These are phyloP conservation scores for Cutaneotrichosporon curvatum DNA, from an alignment of 1,284 basidiomycete species.

Conservation along the genomic window DNA sequence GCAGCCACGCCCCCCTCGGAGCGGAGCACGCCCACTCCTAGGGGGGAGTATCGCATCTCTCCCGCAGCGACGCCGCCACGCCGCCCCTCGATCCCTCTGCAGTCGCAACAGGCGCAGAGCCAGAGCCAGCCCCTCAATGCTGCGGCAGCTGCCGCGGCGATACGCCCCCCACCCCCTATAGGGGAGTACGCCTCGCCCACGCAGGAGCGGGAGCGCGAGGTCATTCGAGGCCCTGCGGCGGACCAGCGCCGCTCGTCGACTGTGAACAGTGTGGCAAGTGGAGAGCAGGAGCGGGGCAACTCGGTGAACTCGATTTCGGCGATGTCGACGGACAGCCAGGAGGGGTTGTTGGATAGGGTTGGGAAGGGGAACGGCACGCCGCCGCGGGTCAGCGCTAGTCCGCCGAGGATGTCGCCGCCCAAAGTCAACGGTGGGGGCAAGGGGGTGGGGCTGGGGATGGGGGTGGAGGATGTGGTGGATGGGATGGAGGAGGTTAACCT, in stretches of 20 bases:
- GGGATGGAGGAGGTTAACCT: slow-evolving; percentile 10
- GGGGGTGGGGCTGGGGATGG: too few species aligned
- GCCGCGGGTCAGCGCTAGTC: neutral
- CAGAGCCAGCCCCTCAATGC: too few species aligned
- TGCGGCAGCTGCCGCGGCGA: slow-evolving; percentile 9
- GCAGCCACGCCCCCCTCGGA: neutral
- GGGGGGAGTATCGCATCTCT: neutral
- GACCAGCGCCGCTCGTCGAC: slow-evolving; percentile 7
- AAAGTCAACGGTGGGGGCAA: neutral
- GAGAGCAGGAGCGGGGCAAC: neutral
- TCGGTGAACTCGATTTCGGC: slow-evolving; percentile 2
- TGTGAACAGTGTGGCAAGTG: neutral
- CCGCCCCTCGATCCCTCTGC: neutral
- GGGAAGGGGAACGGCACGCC: neutral
- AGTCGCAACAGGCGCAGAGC: neutral
- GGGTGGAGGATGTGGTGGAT: neutral
- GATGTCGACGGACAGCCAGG: slow-evolving; percentile 22
- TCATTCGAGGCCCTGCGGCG: slow-evolving; percentile 6
- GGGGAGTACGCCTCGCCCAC: slow-evolving; percentile 9
- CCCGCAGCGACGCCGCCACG: neutral
- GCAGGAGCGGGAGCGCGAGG: slow-evolving; percentile 5
- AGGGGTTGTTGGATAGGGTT: slow-evolving; percentile 20
- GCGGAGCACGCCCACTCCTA: neutral
- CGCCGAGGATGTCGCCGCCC: neutral
- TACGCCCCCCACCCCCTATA: slow-evolving; percentile 28